phyloP scores from a whole-genome alignment of 352 stramenopile genomes.

The Phytophthora sp. region DNA sequence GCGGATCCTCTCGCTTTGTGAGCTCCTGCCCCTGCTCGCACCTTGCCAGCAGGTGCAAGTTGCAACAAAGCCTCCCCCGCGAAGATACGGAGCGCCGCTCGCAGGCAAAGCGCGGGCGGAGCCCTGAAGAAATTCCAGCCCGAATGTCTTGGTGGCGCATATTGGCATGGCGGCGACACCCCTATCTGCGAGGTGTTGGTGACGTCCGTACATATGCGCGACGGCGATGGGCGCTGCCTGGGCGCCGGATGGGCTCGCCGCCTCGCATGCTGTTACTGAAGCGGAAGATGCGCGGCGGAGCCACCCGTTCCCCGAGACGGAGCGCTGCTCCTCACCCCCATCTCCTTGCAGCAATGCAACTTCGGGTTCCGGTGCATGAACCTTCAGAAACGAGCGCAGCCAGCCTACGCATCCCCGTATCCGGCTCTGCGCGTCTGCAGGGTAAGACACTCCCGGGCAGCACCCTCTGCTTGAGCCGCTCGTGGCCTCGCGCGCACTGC shows the following conservation, averaged over 20 bases:
- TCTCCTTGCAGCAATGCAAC: conserved; percentile 1
- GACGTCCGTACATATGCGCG: too few species aligned
- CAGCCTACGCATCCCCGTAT: too few species aligned
- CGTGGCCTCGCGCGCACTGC: too few species aligned
- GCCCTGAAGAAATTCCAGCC: background rate
- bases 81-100: conserved; percentile 22
- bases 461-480: too few species aligned
- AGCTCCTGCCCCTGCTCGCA: conserved; percentile 18
- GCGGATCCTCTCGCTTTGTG: background rate
- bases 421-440: too few species aligned
- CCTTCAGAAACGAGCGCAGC: too few species aligned
- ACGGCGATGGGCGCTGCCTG: background rate
- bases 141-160: too few species aligned
- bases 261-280: conserved; percentile 10
- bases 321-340: background rate
- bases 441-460: too few species aligned
- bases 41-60: background rate
- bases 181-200: too few species aligned
- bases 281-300: background rate
- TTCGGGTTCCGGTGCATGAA: too few species aligned
- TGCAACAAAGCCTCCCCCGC: background rate
- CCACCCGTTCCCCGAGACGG: conserved; percentile 7
- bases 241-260: conserved; percentile 2
- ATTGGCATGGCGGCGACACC: too few species aligned
- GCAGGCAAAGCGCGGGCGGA: conserved; percentile 1